Base-by-base conservation (phyloP, 2,329 filamentous ascomycete species). In the Lachnellula arida region DNA sequence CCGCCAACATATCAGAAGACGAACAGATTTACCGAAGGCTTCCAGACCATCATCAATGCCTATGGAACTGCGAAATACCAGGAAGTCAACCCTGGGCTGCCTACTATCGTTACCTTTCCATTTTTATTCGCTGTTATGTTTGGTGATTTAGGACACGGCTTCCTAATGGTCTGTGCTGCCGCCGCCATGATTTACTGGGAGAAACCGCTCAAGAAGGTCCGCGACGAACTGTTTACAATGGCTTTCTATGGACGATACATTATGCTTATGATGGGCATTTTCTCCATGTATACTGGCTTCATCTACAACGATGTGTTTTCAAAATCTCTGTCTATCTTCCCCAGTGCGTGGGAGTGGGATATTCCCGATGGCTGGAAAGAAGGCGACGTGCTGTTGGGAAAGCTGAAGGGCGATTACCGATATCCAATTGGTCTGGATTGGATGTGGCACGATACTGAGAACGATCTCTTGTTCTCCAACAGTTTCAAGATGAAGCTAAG, bases 401-500 rank as follows among this genome's bases (percentile, higher is more conserved):
- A 79, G 43, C 80, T 96, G 56, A 87, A 85, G 66, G 72, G 74
- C 40, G 76, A 84, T 57, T 92, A 97, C 74, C 87, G 91, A 51
- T 99, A 97, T 72, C 93, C 95, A 15, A 96, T 99, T 69, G 94
- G 94, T 64, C 76, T 99, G 58, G 94, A 99, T 71, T 96, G 87
- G 86, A 89, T 87, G 69, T 99, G 94, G 94, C 95, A 99, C 72
- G 91, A 88, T 58, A 88, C 91, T 12, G 93, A 97, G 68, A 99
- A 99, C 68, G 88, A 95, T 59, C 81, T 99, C 19, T 82, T 99
- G 49, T 99, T 99, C 77, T 88, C 85, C 72, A 99, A 99, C 87
- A 95, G 89, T 74, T 95, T 94, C 82, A 99, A 99, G 86, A 99
- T 99, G 94, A 99, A 99, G 81, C 89, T 99, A 76, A 95, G 90